Base-by-base conservation (phyloP, 257 asterid species). In the Rehmannia glutinosa region DNA sequence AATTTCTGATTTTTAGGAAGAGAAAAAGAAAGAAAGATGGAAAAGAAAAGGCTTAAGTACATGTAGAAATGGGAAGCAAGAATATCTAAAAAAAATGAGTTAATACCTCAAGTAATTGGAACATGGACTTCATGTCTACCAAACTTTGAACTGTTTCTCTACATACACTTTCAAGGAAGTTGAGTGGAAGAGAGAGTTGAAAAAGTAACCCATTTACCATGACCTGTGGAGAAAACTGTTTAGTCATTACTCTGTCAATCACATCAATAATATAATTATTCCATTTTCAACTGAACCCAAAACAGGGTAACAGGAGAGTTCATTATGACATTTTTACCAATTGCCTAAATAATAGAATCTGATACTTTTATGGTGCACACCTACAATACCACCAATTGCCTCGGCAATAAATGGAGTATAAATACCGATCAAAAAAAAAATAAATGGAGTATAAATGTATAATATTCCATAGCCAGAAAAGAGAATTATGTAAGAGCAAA, bases 181-280 rank as follows among this genome's bases (percentile, higher is more conserved):
- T 93, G 69, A 93, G 97, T 11, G 99, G 99, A 75, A 93, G 95
- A 49, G 99, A 93, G 23, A 93, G 87, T 81, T 93, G 99, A 75
- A 93, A 93, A 62, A 93, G 94, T 73, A 93, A 84, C 80, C 99
- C 99, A 42, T 93, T 88, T 71, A 93, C 97, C 99, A 93, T 90
- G 72, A 93, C 99, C 99, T 93, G 66, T 17, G 25, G 38, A 45
- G 62, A 73, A 56, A 79, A 50, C 32, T 12, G 43, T 64, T 68
- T 41, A 43, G 49, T 69, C 43, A 72, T 65, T 33, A 63, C 32
- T 68, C 12, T 15, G 28, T 32, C 30, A 71, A 62, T 46, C 65
- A 25, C 27, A 68, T 50, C 24, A 45, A 52, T 39, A 54, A 17
- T 36, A n/a, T 19, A 23, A 61, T 33, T 59, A 42, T 45, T n/a